phyloP scores from a whole-genome alignment of 345 rosid species.

The Syzygium grande region DNA sequence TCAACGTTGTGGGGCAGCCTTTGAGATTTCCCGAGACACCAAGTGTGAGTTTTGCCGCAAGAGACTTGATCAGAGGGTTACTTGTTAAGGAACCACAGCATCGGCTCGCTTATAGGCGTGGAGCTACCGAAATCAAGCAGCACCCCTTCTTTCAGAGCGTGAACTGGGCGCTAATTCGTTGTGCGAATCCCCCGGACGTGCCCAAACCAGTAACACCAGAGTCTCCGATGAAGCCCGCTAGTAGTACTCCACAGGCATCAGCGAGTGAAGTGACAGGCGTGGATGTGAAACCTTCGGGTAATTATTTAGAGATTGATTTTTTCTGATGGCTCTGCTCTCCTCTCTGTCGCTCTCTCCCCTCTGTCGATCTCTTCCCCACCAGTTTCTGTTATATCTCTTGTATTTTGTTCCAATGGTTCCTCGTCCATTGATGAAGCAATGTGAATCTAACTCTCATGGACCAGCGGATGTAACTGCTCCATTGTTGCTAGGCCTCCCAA shows the following conservation, averaged over 20 bases:
- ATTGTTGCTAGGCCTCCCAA: neutral
- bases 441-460: neutral
- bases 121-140: slow-evolving; percentile 40
- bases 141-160: slow-evolving; percentile 39
- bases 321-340: slow-evolving; percentile 9
- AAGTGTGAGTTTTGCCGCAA: slow-evolving; percentile 25
- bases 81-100: slow-evolving; percentile 42
- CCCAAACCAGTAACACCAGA: slow-evolving; percentile 21
- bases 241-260: slow-evolving; percentile 1
- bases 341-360: neutral
- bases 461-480: neutral
- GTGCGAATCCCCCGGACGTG: slow-evolving; percentile 33
- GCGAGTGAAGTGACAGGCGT: slow-evolving; percentile 9
- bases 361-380: neutral
- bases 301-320: slow-evolving; percentile 43
- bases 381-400: neutral
- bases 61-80: slow-evolving; percentile 33
- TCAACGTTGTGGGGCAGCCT: slow-evolving; percentile 37
- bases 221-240: slow-evolving; percentile 4
- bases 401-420: neutral
- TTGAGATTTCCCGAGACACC: slow-evolving; percentile 34
- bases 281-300: slow-evolving; percentile 40
- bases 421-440: neutral
- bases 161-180: slow-evolving; percentile 38
- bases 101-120: slow-evolving; percentile 28